Percentiles rank a stretch among this genome's conserved stretches.
Evolutionary conservation across 495 filamentous ascomycete species (phyloP).

Genomic region (Neurospora sp.): DNA sequence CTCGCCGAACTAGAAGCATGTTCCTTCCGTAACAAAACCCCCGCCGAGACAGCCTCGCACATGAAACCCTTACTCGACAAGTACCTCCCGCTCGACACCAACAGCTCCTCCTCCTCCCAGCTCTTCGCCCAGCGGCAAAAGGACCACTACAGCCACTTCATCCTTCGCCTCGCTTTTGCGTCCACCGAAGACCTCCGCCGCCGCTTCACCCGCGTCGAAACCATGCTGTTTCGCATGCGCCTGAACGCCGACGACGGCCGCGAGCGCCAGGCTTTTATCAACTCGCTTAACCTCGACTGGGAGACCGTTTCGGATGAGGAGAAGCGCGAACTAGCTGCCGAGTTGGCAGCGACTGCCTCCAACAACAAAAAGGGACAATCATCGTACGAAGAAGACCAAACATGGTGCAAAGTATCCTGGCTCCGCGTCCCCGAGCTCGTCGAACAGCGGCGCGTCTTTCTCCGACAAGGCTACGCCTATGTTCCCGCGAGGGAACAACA

Average conservation of each 20-base stretch:
- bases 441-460: slow-evolving; percentile 62
- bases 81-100: slow-evolving; percentile 73
- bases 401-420: slow-evolving; percentile 95
- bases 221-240: slow-evolving; percentile 74
- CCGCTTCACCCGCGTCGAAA: slow-evolving; percentile 78
- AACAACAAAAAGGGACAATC: background rate
- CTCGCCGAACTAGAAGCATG: slow-evolving; percentile 93
- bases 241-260: slow-evolving; percentile 57
- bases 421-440: slow-evolving; percentile 84
- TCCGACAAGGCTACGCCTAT: slow-evolving; percentile 79
- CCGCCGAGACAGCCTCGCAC: slow-evolving; percentile 64
- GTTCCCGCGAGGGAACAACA: slow-evolving; percentile 79
- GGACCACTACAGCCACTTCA: slow-evolving; percentile 98
- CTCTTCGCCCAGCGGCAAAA: slow-evolving; percentile 72
- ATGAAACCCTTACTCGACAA: slow-evolving; percentile 76
- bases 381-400: slow-evolving; percentile 31
- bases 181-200: slow-evolving; percentile 84
- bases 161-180: slow-evolving; percentile 86
- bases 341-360: slow-evolving; percentile 24
- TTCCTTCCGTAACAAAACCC: slow-evolving; percentile 81
- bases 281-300: slow-evolving; percentile 62
- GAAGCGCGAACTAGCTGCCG: slow-evolving; percentile 39
- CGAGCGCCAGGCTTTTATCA: slow-evolving; percentile 69
- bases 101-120: slow-evolving; percentile 47
- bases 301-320: slow-evolving; percentile 72